Base-by-base conservation (phyloP, 2,329 filamentous ascomycete genomes). In the Arthrobotrys megalospora region DNA sequence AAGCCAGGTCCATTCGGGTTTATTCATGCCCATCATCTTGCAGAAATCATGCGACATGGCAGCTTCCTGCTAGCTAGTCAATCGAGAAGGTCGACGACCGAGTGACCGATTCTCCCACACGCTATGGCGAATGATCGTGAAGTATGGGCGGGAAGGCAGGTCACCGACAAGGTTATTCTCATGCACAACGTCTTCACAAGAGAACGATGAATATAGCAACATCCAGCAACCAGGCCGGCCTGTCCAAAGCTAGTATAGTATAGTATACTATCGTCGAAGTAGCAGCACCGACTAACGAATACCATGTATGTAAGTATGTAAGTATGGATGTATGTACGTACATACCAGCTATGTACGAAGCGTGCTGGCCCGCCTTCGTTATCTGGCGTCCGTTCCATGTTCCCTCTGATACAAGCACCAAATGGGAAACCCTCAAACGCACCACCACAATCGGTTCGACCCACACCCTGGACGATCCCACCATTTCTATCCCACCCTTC, bases 391-490 rank as follows among this genome's bases (percentile, higher is more conserved):
- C 38, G 60, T 52, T 78, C 75, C 62, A 78, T 62, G 67, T 78
- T 71, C 21, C 32, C 38, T 63, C 55, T 66, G 73, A 70, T 71
- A 66, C 73, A 53, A 41, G 24, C 66, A 71, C 60, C 43, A 66
- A 70, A 70, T 66, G 60, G 72, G 65, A 67, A 70, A 66, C 72
- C 58, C 52, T 77, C 58, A 38, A 73, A 78, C 62, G 73, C 73
- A 72, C 75, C 75, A 77, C 65, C 75, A 78, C 67, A 52, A 78
- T 78, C 62, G 75, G 75, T 64, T 66, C 75, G 75, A 72, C 67
- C 73, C 67, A 75, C 63, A 78, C 75, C 75, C 75, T 78, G 75
- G 73, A n/a, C 52, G 36, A 78, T 78, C 75, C 75, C 67, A 72
- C 75, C 67, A 63, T 43, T 72, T 72, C 58, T 47, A 66, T 72